Percentiles rank a stretch among this genome's conserved stretches.
These are phyloP conservation scores for Arachnopeziza araneosa DNA, from an alignment of 2,329 filamentous ascomycete genomes.

Conservation along the genomic window DNA sequence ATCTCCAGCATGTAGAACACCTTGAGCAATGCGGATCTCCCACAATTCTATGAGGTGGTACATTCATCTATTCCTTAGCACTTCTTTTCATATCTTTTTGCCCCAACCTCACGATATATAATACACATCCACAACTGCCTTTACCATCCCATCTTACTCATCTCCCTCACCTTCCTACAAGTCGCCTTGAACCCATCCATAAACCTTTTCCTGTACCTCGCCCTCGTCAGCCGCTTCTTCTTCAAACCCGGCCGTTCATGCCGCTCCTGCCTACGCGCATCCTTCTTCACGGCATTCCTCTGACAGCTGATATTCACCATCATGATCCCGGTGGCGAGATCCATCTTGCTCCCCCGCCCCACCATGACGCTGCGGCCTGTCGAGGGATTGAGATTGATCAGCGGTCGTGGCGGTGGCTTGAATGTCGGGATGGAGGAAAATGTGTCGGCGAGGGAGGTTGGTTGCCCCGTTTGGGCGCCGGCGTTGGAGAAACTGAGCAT, in stretches of 20 bases:
- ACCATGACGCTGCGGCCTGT: slow-evolving; percentile 23
- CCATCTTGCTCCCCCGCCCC: slow-evolving; percentile 9
- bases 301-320: slow-evolving; percentile 37
- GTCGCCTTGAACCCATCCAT: slow-evolving; percentile 61
- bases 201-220: slow-evolving; percentile 66
- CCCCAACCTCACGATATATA: neutral
- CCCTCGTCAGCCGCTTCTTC: slow-evolving; percentile 66
- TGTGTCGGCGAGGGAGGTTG: neutral
- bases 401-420: neutral
- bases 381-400: slow-evolving; percentile 22
- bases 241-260: slow-evolving; percentile 73
- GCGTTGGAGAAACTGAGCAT: neutral
- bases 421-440: neutral
- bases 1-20: too few species aligned
- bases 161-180: slow-evolving; percentile 58
- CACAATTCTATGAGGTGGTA: neutral
- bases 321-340: slow-evolving; percentile 23
- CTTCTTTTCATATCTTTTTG: neutral
- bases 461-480: neutral
- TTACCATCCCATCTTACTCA: slow-evolving; percentile 77
- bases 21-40: neutral
- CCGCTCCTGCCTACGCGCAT: slow-evolving; percentile 56
- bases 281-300: slow-evolving; percentile 52
- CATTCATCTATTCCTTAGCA: neutral
- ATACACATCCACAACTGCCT: neutral